Percentiles rank a stretch among this genome's conserved stretches.
phyloP scores from a whole-genome alignment of 2,329 filamentous ascomycete genomes.

The Colletotrichum navitas region DNA sequence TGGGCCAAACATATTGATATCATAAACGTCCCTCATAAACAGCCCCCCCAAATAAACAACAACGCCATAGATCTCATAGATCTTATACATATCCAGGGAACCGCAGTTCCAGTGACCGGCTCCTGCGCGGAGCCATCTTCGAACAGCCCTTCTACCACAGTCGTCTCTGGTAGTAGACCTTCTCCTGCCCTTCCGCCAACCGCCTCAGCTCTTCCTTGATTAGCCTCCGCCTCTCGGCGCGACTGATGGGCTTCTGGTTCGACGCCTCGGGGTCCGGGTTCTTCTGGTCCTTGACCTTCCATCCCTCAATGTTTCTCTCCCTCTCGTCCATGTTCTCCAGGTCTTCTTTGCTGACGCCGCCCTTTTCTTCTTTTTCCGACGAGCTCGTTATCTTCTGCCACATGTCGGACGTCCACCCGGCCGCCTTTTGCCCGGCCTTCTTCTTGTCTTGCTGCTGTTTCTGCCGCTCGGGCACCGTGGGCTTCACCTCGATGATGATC shows the following conservation, averaged over 20 bases:
- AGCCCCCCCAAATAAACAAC: constrained; percentile 5
- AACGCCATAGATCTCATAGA: constrained; percentile 19
- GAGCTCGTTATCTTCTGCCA: constrained; percentile 32
- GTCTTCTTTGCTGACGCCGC: constrained; percentile 27
- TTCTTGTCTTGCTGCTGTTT: constrained; percentile 33
- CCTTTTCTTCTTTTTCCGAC: constrained; percentile 22
- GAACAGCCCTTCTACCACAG: constrained; percentile 58
- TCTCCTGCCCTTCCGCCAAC: constrained; percentile 60
- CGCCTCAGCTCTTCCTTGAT: constrained; percentile 70
- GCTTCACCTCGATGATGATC: constrained; percentile 53
- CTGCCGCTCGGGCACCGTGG: constrained; percentile 47
- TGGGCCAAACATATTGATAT: constrained; percentile 17
- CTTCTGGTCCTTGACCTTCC: constrained; percentile 43
- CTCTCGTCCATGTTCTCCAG: constrained; percentile 46
- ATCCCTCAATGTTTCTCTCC: constrained; percentile 44
- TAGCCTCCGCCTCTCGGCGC: constrained; percentile 65
- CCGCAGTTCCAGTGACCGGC: neutral
- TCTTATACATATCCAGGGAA: constrained; percentile 10
- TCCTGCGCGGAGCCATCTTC: neutral
- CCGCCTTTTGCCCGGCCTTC: constrained; percentile 39
- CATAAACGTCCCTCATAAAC: constrained; percentile 27
- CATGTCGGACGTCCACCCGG: constrained; percentile 35
- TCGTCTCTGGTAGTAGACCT: constrained; percentile 66
- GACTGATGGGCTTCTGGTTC: constrained; percentile 62
- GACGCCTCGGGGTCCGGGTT: constrained; percentile 54